Percentiles rank a stretch among this genome's conserved stretches.
Conservation (phyloP, 495 filamentous ascomycete genomes). For the Neurospora cerealis region DNA sequence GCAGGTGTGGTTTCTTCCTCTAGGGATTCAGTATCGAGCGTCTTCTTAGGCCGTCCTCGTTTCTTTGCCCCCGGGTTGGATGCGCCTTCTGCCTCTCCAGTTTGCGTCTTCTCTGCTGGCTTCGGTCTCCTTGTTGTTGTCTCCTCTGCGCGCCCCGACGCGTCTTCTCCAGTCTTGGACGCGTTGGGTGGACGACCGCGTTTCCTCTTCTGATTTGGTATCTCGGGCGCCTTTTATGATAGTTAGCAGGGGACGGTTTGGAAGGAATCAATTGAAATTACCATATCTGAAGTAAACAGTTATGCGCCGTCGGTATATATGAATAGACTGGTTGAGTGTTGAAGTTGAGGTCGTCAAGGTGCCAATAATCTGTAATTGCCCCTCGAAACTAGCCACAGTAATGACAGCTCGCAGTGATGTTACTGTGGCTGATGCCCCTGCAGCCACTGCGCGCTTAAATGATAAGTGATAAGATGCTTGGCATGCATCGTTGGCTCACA, state of each 20-base stretch:
- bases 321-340: background rate
- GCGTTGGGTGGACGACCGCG: slow-evolving; percentile 31
- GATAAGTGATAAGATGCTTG: background rate
- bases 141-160: slow-evolving; percentile 14
- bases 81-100: background rate
- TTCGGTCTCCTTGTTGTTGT: background rate
- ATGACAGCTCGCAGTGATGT: background rate
- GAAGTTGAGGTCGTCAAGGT: background rate
- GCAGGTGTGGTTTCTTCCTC: background rate
- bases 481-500: background rate
- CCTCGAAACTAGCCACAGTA: slow-evolving; percentile 2
- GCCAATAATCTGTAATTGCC: background rate
- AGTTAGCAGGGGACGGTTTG: background rate
- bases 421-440: background rate
- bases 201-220: slow-evolving; percentile 31
- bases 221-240: slow-evolving; percentile 16
- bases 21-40: background rate
- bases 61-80: slow-evolving; percentile 5
- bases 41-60: slow-evolving; percentile 12
- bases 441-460: background rate
- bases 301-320: slow-evolving; percentile 5
- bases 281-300: slow-evolving; percentile 12
- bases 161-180: slow-evolving; percentile 25
- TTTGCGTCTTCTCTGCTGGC: background rate
- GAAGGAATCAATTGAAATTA: background rate